Conservation (phyloP, 306 rosid species). For the Corylus avellana region DNA sequence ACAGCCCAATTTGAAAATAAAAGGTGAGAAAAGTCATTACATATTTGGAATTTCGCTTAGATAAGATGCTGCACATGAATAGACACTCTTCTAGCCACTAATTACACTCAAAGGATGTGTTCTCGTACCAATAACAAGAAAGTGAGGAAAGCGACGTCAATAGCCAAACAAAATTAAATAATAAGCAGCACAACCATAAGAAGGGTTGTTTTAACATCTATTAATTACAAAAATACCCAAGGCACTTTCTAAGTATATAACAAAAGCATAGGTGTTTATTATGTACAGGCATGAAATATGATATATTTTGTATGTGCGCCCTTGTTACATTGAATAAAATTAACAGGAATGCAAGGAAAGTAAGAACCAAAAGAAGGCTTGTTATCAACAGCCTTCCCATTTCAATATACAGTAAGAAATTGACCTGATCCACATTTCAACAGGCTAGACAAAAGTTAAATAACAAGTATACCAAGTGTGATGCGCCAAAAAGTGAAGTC, state of each 20-base stretch:
- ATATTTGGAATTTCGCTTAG: background rate
- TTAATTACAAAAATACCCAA: slow-evolving; percentile 9
- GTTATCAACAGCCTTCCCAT: no score
- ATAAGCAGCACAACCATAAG: background rate
- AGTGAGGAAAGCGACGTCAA: background rate
- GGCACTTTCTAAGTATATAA: background rate
- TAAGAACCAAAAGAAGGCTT: no score
- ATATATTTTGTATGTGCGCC: background rate
- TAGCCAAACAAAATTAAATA: background rate
- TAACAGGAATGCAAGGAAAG: background rate
- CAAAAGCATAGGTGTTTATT: no score
- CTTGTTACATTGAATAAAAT: background rate
- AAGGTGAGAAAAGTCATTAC: background rate
- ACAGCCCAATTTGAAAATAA: background rate
- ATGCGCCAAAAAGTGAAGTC: no score
- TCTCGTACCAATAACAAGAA: background rate
- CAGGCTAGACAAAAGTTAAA: background rate
- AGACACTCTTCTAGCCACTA: background rate
- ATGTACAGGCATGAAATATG: background rate
- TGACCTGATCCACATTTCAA: no score
- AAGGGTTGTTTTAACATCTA: background rate
- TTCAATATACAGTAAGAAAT: no score
- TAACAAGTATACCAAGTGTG: background rate
- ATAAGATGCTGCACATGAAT: background rate
- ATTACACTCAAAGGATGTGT: no score